Evolutionary conservation across 2,329 filamentous ascomycete genomes (phyloP).

Genomic region (Aspergillus fumigatiaffinis): DNA sequence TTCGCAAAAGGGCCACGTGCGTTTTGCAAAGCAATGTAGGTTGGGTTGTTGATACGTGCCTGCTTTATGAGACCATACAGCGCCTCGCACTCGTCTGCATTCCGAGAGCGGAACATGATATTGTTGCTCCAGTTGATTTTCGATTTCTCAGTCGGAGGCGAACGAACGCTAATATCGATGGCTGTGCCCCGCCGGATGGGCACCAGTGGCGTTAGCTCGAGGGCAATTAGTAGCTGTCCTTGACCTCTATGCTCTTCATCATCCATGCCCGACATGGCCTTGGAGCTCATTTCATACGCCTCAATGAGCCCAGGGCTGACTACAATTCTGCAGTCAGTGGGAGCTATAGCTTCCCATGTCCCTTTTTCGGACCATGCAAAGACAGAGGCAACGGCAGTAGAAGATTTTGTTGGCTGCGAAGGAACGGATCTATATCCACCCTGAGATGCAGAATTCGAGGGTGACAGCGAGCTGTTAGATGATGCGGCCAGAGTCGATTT

Average conservation of each 20-base stretch:
- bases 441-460: slow-evolving; percentile 80
- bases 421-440: slow-evolving; percentile 58
- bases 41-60: slow-evolving; percentile 86
- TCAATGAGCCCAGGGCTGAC: slow-evolving; percentile 63
- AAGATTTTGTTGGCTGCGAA: slow-evolving; percentile 44
- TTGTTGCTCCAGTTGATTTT: slow-evolving; percentile 68
- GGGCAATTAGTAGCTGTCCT: slow-evolving; percentile 56
- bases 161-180: slow-evolving; percentile 90
- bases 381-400: slow-evolving; percentile 56
- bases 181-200: slow-evolving; percentile 86
- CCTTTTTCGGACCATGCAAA: slow-evolving; percentile 63
- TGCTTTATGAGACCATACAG: slow-evolving; percentile 85
- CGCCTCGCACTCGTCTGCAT: slow-evolving; percentile 70
- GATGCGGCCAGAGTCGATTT: slow-evolving; percentile 39
- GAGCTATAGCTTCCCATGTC: slow-evolving; percentile 58
- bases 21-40: slow-evolving; percentile 75
- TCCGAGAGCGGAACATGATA: slow-evolving; percentile 84
- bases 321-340: slow-evolving; percentile 60
- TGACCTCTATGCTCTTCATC: slow-evolving; percentile 18
- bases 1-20: slow-evolving; percentile 58
- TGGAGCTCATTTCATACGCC: slow-evolving; percentile 54
- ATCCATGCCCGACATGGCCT: slow-evolving; percentile 33
- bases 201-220: slow-evolving; percentile 88
- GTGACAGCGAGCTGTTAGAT: slow-evolving; percentile 62
- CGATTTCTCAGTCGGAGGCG: slow-evolving; percentile 71